Conservation (phyloP, 306 rosid genomes). For the Acacia acuminata region DNA sequence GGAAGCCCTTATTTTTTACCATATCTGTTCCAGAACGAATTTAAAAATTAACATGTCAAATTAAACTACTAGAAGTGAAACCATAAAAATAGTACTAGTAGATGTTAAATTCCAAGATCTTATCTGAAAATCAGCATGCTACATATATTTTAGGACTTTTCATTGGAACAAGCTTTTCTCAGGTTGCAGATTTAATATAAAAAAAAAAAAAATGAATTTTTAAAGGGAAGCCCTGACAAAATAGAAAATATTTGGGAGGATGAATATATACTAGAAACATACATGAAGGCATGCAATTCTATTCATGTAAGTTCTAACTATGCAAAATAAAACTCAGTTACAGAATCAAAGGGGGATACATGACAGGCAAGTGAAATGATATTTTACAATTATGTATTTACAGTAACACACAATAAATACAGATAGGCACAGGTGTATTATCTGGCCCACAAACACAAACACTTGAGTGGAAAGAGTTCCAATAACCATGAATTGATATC, state of each 20-base stretch:
- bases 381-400: too few species aligned
- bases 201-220: too few species aligned
- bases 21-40: constrained; percentile 65
- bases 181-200: neutral
- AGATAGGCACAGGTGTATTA: too few species aligned
- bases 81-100: neutral
- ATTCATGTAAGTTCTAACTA: neutral
- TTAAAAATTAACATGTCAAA: constrained; percentile 22
- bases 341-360: neutral
- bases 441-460: too few species aligned
- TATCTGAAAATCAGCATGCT: constrained; percentile 12
- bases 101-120: constrained; percentile 22
- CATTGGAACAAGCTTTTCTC: neutral
- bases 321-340: neutral
- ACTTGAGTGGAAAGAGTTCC: too few species aligned
- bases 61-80: constrained; percentile 5
- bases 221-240: neutral
- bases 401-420: too few species aligned
- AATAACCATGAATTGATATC: too few species aligned
- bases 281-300: neutral
- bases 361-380: too few species aligned
- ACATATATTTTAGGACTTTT: neutral
- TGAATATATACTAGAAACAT: neutral
- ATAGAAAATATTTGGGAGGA: neutral
- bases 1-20: constrained; percentile 98